phyloP scores from a whole-genome alignment of 2,329 filamentous ascomycete genomes.

The Aureobasidium sp. region DNA sequence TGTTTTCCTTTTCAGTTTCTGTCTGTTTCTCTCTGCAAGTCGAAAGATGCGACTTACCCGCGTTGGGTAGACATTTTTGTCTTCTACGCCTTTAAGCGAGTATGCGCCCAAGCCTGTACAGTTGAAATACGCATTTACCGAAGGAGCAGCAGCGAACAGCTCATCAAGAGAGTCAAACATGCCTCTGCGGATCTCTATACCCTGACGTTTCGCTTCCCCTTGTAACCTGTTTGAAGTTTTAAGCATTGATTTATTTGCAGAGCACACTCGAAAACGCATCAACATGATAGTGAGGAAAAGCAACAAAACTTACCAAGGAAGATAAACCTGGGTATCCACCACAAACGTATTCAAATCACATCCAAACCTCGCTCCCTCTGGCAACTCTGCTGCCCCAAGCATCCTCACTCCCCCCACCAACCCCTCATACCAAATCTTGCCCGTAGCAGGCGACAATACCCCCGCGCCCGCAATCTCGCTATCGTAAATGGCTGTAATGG shows the following conservation, averaged over 20 bases:
- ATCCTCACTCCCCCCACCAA: not conserved
- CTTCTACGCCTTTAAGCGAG: conserved; percentile 70
- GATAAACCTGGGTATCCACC: conserved; percentile 13
- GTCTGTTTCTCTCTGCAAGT: not conserved
- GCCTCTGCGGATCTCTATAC: conserved; percentile 4
- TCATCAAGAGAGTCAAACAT: conserved; percentile 59
- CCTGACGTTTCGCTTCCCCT: not conserved
- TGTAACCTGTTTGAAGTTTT: not conserved
- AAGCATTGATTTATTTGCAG: not conserved
- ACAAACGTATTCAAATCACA: conserved; percentile 7
- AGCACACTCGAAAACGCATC: not conserved
- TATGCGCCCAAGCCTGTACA: conserved; percentile 68
- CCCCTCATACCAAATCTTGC: conserved; percentile 8
- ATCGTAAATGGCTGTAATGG: conserved; percentile 6
- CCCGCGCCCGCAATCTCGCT: not conserved
- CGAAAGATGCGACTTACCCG: not conserved
- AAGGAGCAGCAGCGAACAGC: conserved; percentile 47
- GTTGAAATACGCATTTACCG: conserved; percentile 53
- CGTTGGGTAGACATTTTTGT: conserved; percentile 49
- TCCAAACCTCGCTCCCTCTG: conserved; percentile 6
- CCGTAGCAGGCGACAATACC: not conserved
- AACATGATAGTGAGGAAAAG: not conserved
- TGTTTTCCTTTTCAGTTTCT: not conserved
- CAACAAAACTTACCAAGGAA: conserved; percentile 10
- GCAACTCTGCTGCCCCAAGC: not conserved